Evolutionary conservation across 352 stramenopile genomes (phyloP).

Genomic region (Thraustochytrium sp.): DNA sequence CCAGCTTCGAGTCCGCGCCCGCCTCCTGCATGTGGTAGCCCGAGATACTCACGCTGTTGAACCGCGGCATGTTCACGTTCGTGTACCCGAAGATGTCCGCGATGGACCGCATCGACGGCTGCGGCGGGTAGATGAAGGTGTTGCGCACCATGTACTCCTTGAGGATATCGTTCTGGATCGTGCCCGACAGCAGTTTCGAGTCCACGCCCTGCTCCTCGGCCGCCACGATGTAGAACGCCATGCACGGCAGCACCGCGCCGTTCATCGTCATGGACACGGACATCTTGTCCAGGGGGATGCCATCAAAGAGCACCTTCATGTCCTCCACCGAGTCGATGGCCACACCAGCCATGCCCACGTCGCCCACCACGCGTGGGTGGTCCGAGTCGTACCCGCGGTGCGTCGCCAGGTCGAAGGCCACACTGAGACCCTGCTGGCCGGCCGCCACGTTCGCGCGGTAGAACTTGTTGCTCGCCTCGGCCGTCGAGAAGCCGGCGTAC

Average conservation of each 20-base stretch:
- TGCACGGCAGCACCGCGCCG: constrained; percentile 86
- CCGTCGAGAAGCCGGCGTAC: constrained; percentile 93
- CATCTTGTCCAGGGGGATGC: constrained; percentile 90
- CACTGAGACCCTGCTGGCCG: constrained; percentile 84
- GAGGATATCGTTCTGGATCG: constrained; percentile 95
- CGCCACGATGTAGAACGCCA: constrained; percentile 93
- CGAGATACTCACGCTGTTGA: constrained; percentile 93
- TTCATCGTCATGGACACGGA: constrained; percentile 98
- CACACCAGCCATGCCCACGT: constrained; percentile 95
- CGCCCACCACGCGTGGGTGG: constrained; percentile 83
- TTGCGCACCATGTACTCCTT: constrained; percentile 95
- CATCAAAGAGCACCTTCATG: constrained; percentile 91
- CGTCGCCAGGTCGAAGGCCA: constrained; percentile 95
- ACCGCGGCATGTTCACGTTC: constrained; percentile 87
- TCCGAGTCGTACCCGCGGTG: constrained; percentile 95
- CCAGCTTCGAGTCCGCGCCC: constrained; percentile 82
- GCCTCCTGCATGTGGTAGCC: constrained; percentile 98
- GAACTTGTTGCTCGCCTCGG: constrained; percentile 92
- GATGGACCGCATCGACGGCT: constrained; percentile 87
- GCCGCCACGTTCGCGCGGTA: constrained; percentile 87
- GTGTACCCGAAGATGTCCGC: constrained; percentile 95
- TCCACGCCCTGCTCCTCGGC: constrained; percentile 88
- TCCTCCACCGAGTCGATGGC: constrained; percentile 91
- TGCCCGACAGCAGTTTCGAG: constrained; percentile 75
- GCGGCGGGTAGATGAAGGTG: constrained; percentile 95